phyloP scores from a whole-genome alignment of 805 yeast genomes.

The Wickerhamia fluorescens region DNA sequence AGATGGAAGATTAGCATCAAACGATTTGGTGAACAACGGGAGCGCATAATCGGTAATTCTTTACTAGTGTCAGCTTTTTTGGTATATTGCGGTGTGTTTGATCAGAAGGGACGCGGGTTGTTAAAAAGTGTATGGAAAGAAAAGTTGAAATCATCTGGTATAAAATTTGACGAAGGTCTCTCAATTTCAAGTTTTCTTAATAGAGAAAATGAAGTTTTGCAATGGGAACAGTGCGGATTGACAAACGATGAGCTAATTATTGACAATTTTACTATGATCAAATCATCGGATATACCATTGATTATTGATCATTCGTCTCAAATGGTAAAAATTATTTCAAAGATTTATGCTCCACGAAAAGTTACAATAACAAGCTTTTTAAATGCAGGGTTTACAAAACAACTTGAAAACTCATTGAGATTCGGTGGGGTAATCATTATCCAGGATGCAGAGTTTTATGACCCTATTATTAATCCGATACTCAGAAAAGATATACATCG shows the following conservation, averaged over 20 bases:
- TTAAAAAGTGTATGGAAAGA: conserved; percentile 30
- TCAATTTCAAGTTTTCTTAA: conserved; percentile 31
- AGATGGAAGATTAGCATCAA: conserved; percentile 68
- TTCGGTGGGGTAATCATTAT: conserved; percentile 75
- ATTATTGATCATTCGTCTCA: conserved; percentile 60
- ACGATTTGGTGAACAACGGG: conserved; percentile 40
- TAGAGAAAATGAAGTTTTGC: conserved; percentile 30
- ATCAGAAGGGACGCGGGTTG: conserved; percentile 39
- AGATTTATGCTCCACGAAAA: conserved; percentile 22
- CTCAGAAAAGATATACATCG: conserved; percentile 52
- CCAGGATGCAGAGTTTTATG: conserved; percentile 73
- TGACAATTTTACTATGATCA: conserved; percentile 57
- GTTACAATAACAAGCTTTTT: conserved; percentile 61
- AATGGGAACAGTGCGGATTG: conserved; percentile 50
- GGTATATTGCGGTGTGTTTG: conserved; percentile 53
- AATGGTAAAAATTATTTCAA: conserved; percentile 34
- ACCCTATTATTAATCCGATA: conserved; percentile 64
- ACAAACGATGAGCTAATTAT: conserved; percentile 52
- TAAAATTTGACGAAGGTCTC: conserved; percentile 33
- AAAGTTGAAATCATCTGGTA: conserved; percentile 25
- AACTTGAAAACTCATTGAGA: conserved; percentile 70
- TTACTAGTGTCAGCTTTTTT: conserved; percentile 56
- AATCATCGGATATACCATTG: conserved; percentile 38
- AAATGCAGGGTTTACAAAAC: conserved; percentile 58
- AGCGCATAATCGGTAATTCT: conserved; percentile 55